Evolutionary conservation across 208 protist genomes (phyloP).

Genomic region (Angomonas deanei): DNA sequence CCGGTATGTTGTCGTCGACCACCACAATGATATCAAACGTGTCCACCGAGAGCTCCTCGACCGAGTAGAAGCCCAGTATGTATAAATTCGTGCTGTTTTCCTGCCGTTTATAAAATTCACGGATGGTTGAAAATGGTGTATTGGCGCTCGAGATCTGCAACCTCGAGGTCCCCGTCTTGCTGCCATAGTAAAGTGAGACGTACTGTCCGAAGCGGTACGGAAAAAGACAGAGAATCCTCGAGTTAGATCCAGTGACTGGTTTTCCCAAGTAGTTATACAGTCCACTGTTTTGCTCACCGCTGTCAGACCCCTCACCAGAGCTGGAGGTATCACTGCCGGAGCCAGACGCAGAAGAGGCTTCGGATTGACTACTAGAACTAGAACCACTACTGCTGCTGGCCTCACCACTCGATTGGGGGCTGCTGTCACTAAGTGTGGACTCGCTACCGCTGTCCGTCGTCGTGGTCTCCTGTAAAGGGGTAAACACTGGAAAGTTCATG

Average conservation of each 20-base stretch:
- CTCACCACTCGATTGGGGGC: too few relatives aligned
- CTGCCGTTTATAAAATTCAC: neutral
- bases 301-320: neutral
- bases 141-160: neutral
- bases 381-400: too few relatives aligned
- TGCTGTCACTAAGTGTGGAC: neutral
- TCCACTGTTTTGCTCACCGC: neutral
- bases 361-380: neutral
- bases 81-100: neutral
- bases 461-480: neutral
- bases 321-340: too few relatives aligned
- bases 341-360: too few relatives aligned
- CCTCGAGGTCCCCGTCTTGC: neutral
- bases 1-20: neutral
- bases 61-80: slow-evolving; percentile 6
- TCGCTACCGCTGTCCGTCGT: neutral
- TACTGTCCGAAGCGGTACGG: slow-evolving; percentile 1
- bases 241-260: neutral
- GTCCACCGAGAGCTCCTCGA: neutral
- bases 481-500: neutral
- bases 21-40: slow-evolving; percentile 1
- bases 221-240: neutral
- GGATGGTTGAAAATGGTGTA: neutral
- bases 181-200: slow-evolving; percentile 1
- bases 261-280: neutral